Evolutionary conservation across 2,329 filamentous ascomycete genomes (phyloP), one percentile per base, ranked within the genome.

Genomic region (Canariomyces notabilis): DNA sequence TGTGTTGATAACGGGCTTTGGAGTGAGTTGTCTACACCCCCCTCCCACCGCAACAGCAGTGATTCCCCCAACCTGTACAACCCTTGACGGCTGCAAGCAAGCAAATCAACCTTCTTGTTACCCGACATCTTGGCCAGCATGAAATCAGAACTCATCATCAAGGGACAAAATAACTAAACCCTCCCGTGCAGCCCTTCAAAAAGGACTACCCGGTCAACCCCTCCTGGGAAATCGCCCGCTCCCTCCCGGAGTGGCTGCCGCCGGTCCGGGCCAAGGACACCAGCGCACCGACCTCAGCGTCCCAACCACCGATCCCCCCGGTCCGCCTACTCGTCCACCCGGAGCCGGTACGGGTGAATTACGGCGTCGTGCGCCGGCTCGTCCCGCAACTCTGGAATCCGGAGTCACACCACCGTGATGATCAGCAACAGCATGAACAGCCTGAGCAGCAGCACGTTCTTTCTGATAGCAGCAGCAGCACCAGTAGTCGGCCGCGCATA

Each of bases 171-270:
- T 9, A 18, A 29, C 42, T 39, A 35, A 40, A n/a, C n/a, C n/a
- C 34, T 37, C 48, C 41, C 29, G 37, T 16, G 43, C 50, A 91
- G 87, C 84, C 89, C 1, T 95, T 94, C 65, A 82, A 83, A 57
- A 73, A 68, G n/a, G 69, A 83, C 36, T 82, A 83, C 60, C 79
- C 82, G 21, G 69, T 83, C 49, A 95, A 95, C 61, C 87, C 89
- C 7, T 89, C 88, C 3, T 90, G 80, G 76, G 78, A 90, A 61
- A 90, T 95, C 60, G 81, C 85, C 39, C 74, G 72, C 20, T 72
- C 70, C 16, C 77, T 94, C n/a, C 83, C 87, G 3, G 64, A 75
- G 2, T 75, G 77, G 55, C 75, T 90, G 5, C 77, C 80, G 2
- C 67, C 73, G 1, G 63, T 72, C 12, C 66, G 69, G 41, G 63